Evolutionary conservation across 345 rosid species (phyloP), one percentile per base, ranked within the genome.

Genomic region (Euphorbia pulcherrima): DNA sequence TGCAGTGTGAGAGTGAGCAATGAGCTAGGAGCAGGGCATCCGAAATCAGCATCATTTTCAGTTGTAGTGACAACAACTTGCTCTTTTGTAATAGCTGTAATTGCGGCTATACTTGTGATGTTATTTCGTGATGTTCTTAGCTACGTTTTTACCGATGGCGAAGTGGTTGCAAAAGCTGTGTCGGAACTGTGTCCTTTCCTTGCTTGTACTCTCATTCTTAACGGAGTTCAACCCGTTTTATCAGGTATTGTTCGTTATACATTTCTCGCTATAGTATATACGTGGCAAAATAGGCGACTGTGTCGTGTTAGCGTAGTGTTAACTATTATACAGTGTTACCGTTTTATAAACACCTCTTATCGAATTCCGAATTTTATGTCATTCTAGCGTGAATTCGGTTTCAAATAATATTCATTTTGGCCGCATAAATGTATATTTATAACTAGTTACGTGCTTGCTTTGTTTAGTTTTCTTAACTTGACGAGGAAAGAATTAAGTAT

Each of bases 11-110:
- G 96, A 35, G 87, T 87, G 8, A 75, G 96, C 79, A 88, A 88
- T 64, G 91, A 85, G 72, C 67, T 89, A 16, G 95, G 95, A 72
- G 95, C 92, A 0, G 90, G 85, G 18, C 82, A 89, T 71, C 90
- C 92, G 2, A 87, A 78, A 53, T 79, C 92, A 1, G 96, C 87
- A 0, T 82, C 83, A n/a, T 85, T 87, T 62, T 75, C 87, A 0
- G 85, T 86, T 0, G 48, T 65, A 0, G 69, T 81, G 0, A 87
- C 83, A 53, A 89, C 82, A 0, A 6, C 30, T 51, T 74, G 77
- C 14, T 86, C 90, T 0, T 81, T 89, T 57, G 29, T 76, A 6
- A 72, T 89, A 14, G 48, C 87, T 0, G 62, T 87, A 21, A 69
- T 81, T 0, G 83, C 81, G 50, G 88, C 85, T 0, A n/a, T 77